Evolutionary conservation across 2,329 filamentous ascomycete genomes (phyloP), one percentile per base, ranked within the genome.

Genomic region (Arthroderma sp.): DNA sequence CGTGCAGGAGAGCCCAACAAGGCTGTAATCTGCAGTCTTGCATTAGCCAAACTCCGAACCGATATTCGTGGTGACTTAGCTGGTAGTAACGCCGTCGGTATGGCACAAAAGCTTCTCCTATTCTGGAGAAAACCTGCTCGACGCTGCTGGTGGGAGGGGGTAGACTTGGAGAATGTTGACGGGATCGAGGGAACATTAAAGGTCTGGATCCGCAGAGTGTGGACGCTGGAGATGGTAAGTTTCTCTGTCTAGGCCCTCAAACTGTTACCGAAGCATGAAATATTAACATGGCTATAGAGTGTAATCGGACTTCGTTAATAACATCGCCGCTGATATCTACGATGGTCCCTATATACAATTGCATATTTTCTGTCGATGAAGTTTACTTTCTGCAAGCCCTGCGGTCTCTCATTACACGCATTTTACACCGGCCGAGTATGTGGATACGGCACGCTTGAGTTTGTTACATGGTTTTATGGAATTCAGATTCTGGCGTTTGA

Each of bases 91-190:
- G 83, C 86, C 0, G 86, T 96, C 11, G 89, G 89, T 43, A 98
- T 98, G 91, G 91, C 91, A 8, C 91, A 98, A 65, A 98, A 98
- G 68, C 75, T 98, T 39, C 74, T 98, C 9, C 74, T 98, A 3
- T 98, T 98, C 71, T 98, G 91, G 91, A 78, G 91, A 53, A 98
- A 98, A 67, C 91, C 91, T 10, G 91, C 91, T 9, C 74, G 91
- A 49, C 77, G 91, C 62, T 98, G 91, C 71, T 98, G 91, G 91
- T 98, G 91, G 91, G 91, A 98, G 64, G 91, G 91, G 27, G 83
- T 98, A 33, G 88, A 96, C 63, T 72, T 98, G 38, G 78, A 91
- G 11, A 74, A 85, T 52, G 84, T 98, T 8, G 86, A 93, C 42
- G 91, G 91, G 9, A 83, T 96, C 5, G 79, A 94, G 42, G 89